phyloP scores from a whole-genome alignment of 768 basidiomycete species.

The Crucibulum laeve region DNA sequence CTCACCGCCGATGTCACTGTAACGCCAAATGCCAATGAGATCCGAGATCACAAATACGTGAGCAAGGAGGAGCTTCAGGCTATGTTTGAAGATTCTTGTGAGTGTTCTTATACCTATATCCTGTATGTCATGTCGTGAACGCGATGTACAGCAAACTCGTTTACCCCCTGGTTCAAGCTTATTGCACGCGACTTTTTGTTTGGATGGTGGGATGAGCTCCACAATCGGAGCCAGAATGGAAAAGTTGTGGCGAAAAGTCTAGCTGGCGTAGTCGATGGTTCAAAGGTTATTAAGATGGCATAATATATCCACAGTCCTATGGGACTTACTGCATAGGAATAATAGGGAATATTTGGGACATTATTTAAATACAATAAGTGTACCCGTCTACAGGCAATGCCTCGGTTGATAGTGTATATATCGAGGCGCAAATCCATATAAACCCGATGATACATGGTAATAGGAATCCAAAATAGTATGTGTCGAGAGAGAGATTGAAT shows the following conservation, averaged over 20 bases:
- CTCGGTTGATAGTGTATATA: too few relatives aligned
- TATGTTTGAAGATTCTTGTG: constrained; percentile 85
- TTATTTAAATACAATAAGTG: constrained; percentile 3
- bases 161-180: constrained; percentile 99
- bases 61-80: constrained; percentile 82
- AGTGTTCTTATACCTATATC: not conserved
- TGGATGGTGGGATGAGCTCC: constrained; percentile 96
- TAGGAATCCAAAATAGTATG: too few relatives aligned
- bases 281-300: constrained; percentile 57
- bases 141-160: constrained; percentile 59
- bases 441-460: too few relatives aligned
- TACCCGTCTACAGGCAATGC: too few relatives aligned
- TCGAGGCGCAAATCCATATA: too few relatives aligned
- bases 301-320: constrained; percentile 4
- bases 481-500: too few relatives aligned
- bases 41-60: constrained; percentile 87
- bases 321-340: not conserved
- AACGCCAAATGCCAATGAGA: constrained; percentile 83
- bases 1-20: constrained; percentile 84
- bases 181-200: constrained; percentile 96
- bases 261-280: constrained; percentile 63
- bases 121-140: not conserved
- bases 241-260: constrained; percentile 62
- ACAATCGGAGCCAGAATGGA: constrained; percentile 54
- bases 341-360: not conserved